Evolutionary conservation across 140 eudicot species (phyloP).

Genomic region (Oenanthe javanica): DNA sequence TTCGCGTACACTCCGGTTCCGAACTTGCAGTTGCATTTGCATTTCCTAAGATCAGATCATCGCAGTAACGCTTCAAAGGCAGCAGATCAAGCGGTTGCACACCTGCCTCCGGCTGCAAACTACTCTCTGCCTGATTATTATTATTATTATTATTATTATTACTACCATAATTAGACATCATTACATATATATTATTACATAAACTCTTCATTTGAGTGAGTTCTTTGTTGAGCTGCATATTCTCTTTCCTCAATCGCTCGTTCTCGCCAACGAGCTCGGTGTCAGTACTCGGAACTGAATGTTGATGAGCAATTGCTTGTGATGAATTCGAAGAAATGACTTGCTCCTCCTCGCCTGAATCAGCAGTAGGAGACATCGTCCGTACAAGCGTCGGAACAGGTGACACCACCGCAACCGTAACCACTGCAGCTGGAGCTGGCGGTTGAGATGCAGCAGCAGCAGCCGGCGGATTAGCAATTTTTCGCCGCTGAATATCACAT

Average conservation of each 20-base stretch:
- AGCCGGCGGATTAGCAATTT: constrained; percentile 17
- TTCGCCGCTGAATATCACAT: constrained; percentile 87
- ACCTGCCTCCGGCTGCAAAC: background rate
- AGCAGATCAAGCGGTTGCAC: constrained; percentile 61
- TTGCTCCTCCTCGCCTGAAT: constrained; percentile 59
- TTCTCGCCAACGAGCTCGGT: constrained; percentile 55
- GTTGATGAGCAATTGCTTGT: constrained; percentile 26
- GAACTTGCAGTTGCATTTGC: background rate
- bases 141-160: constrained; percentile 14
- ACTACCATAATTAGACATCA: constrained; percentile 46
- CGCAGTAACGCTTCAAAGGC: constrained; percentile 38
- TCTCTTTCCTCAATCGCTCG: constrained; percentile 58
- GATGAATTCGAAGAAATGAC: constrained; percentile 63
- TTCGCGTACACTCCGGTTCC: constrained; percentile 28
- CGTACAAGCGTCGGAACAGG: constrained; percentile 1
- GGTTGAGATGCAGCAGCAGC: constrained; percentile 11
- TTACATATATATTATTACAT: constrained; percentile 39
- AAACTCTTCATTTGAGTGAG: constrained; percentile 48
- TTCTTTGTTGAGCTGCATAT: constrained; percentile 50
- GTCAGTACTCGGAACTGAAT: constrained; percentile 23
- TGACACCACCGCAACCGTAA: constrained; percentile 3
- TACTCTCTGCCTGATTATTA: constrained; percentile 10
- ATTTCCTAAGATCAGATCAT: constrained; percentile 14
- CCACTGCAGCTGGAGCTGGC: background rate
- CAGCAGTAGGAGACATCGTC: constrained; percentile 35